Evolutionary conservation across 2,329 filamentous ascomycete species (phyloP).

Genomic region (Fusarium verrucosum): DNA sequence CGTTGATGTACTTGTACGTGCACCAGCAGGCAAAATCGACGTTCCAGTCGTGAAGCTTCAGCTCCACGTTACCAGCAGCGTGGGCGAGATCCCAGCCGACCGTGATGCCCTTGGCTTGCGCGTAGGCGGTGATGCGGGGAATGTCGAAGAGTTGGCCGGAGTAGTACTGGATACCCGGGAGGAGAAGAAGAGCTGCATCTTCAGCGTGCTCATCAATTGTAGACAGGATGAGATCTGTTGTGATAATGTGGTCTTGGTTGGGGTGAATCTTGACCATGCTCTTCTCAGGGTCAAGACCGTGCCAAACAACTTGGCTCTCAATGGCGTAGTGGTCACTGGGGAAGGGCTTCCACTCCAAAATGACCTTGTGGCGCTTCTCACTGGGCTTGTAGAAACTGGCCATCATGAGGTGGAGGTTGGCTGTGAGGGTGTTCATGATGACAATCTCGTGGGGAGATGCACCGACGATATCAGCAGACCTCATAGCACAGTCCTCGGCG

Average conservation of each 20-base stretch:
- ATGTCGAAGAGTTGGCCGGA: slow-evolving; percentile 91
- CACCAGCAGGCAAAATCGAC: slow-evolving; percentile 95
- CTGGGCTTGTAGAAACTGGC: slow-evolving; percentile 83
- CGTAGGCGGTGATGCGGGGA: slow-evolving; percentile 77
- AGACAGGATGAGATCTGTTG: slow-evolving; percentile 75
- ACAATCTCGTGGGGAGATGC: slow-evolving; percentile 78
- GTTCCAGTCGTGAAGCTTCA: slow-evolving; percentile 85
- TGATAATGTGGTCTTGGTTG: slow-evolving; percentile 66
- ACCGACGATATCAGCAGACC: slow-evolving; percentile 79
- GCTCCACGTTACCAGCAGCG: slow-evolving; percentile 82
- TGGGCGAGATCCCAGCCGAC: slow-evolving; percentile 92
- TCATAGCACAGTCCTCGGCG: slow-evolving; percentile 75
- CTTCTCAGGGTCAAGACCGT: slow-evolving; percentile 71
- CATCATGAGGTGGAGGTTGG: slow-evolving; percentile 83
- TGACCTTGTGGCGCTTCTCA: slow-evolving; percentile 74
- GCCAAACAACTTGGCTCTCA: slow-evolving; percentile 79
- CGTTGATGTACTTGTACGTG: slow-evolving; percentile 94
- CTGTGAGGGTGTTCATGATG: slow-evolving; percentile 87
- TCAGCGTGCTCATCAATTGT: slow-evolving; percentile 79
- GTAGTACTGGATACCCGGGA: slow-evolving; percentile 92
- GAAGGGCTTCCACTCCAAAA: slow-evolving; percentile 90
- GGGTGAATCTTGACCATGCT: slow-evolving; percentile 81
- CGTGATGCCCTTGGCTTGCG: slow-evolving; percentile 73
- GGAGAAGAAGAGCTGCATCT: slow-evolving; percentile 77
- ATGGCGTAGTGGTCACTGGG: slow-evolving; percentile 89